These are phyloP conservation scores for Nitzschia sp. DNA, from an alignment of 108 stramenopile species.

Conservation along the genomic window DNA sequence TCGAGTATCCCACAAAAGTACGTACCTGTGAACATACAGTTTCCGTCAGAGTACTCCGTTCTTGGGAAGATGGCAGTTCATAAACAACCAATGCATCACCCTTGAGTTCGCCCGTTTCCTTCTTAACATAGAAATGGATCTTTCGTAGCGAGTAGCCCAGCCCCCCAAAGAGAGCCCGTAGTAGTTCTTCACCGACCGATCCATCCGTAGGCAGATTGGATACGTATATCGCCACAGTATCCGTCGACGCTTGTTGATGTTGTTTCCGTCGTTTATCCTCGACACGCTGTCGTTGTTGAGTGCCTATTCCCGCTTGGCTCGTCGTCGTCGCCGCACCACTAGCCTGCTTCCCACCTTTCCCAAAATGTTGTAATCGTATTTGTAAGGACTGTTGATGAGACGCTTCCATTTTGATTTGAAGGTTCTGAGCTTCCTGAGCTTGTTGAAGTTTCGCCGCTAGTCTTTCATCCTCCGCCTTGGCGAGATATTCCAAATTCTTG, in stretches of 20 bases:
- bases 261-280: conserved; percentile 41
- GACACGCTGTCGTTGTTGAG: conserved; percentile 43
- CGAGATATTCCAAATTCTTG: conserved; percentile 77
- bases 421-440: conserved; percentile 47
- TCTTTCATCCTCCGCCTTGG: conserved; percentile 53
- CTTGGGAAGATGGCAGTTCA: conserved; percentile 22
- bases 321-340: conserved; percentile 1
- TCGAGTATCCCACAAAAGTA: not conserved
- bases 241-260: conserved; percentile 11
- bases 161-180: conserved; percentile 56
- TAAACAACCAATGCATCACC: conserved; percentile 81
- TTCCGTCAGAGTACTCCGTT: conserved; percentile 37
- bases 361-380: conserved; percentile 14
- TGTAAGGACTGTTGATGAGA: conserved; percentile 25
- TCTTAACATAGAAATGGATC: conserved; percentile 68
- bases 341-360: conserved; percentile 15
- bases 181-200: conserved; percentile 44
- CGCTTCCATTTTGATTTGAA: conserved; percentile 40
- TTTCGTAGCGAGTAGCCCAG: conserved; percentile 62
- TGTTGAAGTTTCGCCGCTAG: conserved; percentile 47
- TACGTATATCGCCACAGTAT: conserved; percentile 62
- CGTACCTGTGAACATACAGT: conserved; percentile 79
- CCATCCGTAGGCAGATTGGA: conserved; percentile 75
- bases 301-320: conserved; percentile 66
- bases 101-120: conserved; percentile 58